Evolutionary conservation across 2,329 filamentous ascomycete species (phyloP), one percentile per base, ranked within the genome.

Genomic region (Talaromyces atroroseus): DNA sequence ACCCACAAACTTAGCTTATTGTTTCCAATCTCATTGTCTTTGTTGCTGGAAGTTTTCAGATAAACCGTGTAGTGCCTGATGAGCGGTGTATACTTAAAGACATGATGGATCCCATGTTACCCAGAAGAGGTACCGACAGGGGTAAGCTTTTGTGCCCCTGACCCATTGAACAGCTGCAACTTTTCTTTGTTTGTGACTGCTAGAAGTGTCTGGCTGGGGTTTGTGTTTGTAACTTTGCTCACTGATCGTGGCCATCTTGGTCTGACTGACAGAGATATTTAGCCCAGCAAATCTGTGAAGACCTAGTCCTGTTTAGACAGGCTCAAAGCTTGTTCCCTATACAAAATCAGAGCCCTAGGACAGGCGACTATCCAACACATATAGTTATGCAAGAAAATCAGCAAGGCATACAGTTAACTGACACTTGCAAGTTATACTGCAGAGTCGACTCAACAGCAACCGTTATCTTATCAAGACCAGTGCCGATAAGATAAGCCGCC

Each of bases 401-500:
- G n/a, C n/a, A n/a, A n/a, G n/a, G n/a, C n/a, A n/a, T n/a, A n/a
- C n/a, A n/a, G n/a, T 29, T 8, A 8, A 29, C 26, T 20, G 5
- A 6, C 7, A 32, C 29, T 16, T 16, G n/a, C 49, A 24, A 24
- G 16, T 21, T 12, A 6, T 23, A 1, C 16, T 11, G 3, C 7
- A 26, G 24, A 26, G n/a, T 3, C n/a, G n/a, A 3, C 23, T 14
- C 40, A 32, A 14, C 14, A 46, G 23, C 20, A 6, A 16, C 20
- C 18, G 26, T 44, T 38, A 20, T 24, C 21, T 32, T 45, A 46
- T 44, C 49, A 16, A 34, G 5, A 8, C 2, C 11, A 23, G n/a
- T 16, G 6, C n/a, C 26, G 54, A 56, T 56, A 56, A 56, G 54
- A 50, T 55, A 55, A 50, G 45, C 29, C 26, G 42, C 34, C 54